phyloP scores from a whole-genome alignment of 2,329 filamentous ascomycete species.

The Aschersonia sp. region DNA sequence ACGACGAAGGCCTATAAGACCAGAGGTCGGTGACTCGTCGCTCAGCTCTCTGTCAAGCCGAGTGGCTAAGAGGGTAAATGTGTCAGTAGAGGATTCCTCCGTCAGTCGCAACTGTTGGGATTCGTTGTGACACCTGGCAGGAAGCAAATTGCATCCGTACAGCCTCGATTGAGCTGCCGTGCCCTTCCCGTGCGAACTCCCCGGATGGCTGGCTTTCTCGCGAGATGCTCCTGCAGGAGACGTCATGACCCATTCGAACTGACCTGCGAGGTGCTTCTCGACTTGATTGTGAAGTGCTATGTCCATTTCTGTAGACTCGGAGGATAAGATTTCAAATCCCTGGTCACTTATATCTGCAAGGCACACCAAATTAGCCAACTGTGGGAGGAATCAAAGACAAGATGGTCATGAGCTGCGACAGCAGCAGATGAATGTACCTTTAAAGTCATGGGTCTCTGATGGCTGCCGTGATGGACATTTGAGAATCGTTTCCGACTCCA shows the following conservation, averaged over 20 bases:
- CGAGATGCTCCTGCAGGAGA: constrained; percentile 16
- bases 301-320: not conserved
- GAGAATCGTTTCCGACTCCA: not conserved
- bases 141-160: constrained; percentile 39
- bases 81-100: constrained; percentile 14
- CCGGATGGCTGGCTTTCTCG: constrained; percentile 7
- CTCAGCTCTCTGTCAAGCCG: constrained; percentile 16
- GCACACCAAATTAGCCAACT: no score
- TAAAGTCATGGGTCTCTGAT: no score
- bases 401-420: no score
- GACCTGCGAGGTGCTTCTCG: constrained; percentile 28
- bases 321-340: not conserved
- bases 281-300: constrained; percentile 14
- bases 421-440: no score
- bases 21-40: not conserved
- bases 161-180: constrained; percentile 13
- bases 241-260: constrained; percentile 35
- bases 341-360: no score
- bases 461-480: not conserved
- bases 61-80: constrained; percentile 33
- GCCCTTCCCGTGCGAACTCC: constrained; percentile 2
- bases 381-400: no score
- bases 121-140: not conserved
- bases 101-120: not conserved
- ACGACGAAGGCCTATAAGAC: not conserved